Conservation (phyloP, 768 basidiomycete genomes). For the Mycena indigotica region DNA sequence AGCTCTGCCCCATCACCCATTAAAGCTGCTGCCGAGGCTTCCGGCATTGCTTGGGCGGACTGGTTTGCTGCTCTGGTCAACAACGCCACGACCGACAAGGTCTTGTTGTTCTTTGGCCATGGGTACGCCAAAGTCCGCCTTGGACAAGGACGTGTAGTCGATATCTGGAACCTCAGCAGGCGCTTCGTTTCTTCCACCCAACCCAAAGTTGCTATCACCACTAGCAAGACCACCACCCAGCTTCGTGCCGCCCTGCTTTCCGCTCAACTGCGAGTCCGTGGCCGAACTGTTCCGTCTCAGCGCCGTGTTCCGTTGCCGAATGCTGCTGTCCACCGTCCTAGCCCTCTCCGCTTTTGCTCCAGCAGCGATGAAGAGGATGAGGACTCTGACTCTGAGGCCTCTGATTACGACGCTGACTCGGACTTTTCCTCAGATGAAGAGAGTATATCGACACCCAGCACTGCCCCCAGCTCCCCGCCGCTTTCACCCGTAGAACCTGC, state of each 20-base stretch:
- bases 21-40: background rate
- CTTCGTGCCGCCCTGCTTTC: background rate
- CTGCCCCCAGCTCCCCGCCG: background rate
- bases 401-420: background rate
- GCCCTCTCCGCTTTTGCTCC: background rate
- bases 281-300: background rate
- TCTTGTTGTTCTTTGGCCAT: slow-evolving; percentile 1
- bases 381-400: background rate
- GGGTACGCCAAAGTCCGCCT: slow-evolving; percentile 1
- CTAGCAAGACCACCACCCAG: background rate
- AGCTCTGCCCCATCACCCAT: background rate
- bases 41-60: background rate
- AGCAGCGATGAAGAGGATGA: background rate
- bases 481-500: background rate
- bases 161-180: background rate
- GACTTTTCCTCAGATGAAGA: background rate
- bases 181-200: background rate
- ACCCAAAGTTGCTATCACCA: background rate
- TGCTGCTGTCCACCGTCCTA: background rate
- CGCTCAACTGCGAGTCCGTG: background rate
- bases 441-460: background rate
- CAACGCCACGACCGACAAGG: background rate
- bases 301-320: background rate
- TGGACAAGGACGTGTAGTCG: background rate
- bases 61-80: background rate